Base-by-base conservation (phyloP, 345 rosid genomes). In the Microthlaspi erraticum region DNA sequence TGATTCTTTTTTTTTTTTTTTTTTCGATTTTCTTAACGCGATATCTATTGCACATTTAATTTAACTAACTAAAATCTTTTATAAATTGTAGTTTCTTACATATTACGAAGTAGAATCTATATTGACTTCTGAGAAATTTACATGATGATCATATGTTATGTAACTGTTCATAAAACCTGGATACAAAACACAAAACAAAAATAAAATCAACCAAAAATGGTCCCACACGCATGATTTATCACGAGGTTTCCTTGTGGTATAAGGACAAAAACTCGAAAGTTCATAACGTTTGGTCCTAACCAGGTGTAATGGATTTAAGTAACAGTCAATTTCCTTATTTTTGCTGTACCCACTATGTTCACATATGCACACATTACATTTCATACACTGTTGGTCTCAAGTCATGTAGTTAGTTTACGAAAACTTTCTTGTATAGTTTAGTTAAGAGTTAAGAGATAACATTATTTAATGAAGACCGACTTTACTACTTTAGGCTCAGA, bases 381-480 rank as follows among this genome's bases (percentile, higher is more conserved):
- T 52, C 2, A 42, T 49, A 11, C 42, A 51, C 41, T 44, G 36
- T 52, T 53, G 43, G 36, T 45, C 37, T 68, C 64, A 29, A 53
- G 38, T n/a, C n/a, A n/a, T 68, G 52, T 68, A 60, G 55, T 52
- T 45, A 45, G 70, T 6, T 61, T 46, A 45, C 36, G 7, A 68
- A 29, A 64, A 68, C 70, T 61, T 75, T 61, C 31, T 51, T 36
- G 59, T 55, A 17, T 68, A 60, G 69, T 68, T 38, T 75, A 70
- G 23, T 20, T 20, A 20, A 20, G 23, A 20, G 74, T 62, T 68
- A 46, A 5, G 38, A 45, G 45, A 68, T 55, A 36, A 64, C 6
- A 42, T 43, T 8, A 61, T 36, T 60, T 37, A 75, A 62, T 68
- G 46, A 31, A 31, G 39, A 75, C 74, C 19, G 46, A 52, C 70